Base-by-base conservation (phyloP, 352 stramenopile species). In the Phytophthora aleatoria region DNA sequence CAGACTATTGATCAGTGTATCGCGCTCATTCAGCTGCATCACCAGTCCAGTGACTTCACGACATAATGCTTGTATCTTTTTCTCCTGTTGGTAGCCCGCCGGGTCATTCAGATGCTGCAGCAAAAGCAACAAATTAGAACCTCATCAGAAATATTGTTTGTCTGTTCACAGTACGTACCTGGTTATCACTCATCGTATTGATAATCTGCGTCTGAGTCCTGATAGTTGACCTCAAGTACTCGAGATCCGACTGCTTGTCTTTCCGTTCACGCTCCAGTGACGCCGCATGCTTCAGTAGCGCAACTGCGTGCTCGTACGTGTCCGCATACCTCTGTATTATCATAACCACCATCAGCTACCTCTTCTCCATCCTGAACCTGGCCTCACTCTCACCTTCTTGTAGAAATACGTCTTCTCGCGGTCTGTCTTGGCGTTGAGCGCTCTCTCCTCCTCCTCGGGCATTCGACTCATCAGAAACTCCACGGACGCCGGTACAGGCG, bases 401-500 rank as follows among this genome's bases (percentile, higher is more conserved):
- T 90, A 93, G 42, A 93, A 59, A 48, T 75, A 88, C 20, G 79
- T 79, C 13, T 76, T 75, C 36, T 91, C 79, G 30, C 58, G 77
- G 36, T 89, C 82, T 13, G 81, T 89, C 64, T 87, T 87, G 50
- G 76, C 69, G 2, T 70, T 73, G 26, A 81, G 67, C n/a, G 73
- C 76, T 27, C 71, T 70, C 52, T 91, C 79, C 47, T 91, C 81
- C 38, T 91, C 76, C 49, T 87, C 73, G 2, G 83, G 60, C 31
- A 90, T 77, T 49, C 64, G 57, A 39, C 81, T 84, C 30, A 75
- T 74, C 0, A 93, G 55, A 62, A 91, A 93, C 35, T 85, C 57
- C 44, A 83, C 78, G 3, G 76, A 87, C n/a, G 62, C 56, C 1
- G 60, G 33, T 33, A 77, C 57, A 43, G 64, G 68, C n/a, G 64